phyloP scores from a whole-genome alignment of 805 yeast genomes.

The Wickerhamiella galacta region DNA sequence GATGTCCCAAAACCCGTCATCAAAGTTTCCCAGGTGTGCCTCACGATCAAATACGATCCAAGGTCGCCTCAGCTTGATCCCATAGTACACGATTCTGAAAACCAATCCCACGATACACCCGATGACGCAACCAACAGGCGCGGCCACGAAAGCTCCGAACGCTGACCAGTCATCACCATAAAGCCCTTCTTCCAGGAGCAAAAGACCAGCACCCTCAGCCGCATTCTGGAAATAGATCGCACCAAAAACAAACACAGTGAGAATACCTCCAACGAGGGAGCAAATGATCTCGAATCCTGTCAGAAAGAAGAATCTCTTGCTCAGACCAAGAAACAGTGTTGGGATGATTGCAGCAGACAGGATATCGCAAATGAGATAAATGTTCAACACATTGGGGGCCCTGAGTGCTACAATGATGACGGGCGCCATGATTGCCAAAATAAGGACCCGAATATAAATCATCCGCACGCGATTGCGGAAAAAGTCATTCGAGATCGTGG shows the following conservation, averaged over 20 bases:
- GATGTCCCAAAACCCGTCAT: slow-evolving; percentile 7
- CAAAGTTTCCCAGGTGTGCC: slow-evolving; percentile 1
- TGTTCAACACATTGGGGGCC: slow-evolving; percentile 70
- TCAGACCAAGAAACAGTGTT: slow-evolving; percentile 61
- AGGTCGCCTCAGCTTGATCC: slow-evolving; percentile 6
- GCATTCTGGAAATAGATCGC: slow-evolving; percentile 53
- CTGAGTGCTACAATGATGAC: slow-evolving; percentile 68
- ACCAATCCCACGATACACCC: slow-evolving; percentile 37
- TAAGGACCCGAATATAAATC: slow-evolving; percentile 50
- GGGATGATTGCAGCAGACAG: slow-evolving; percentile 81
- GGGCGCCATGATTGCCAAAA: slow-evolving; percentile 68
- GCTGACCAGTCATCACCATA: slow-evolving; percentile 80
- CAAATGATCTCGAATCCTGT: slow-evolving; percentile 66
- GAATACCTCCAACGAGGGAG: slow-evolving; percentile 70
- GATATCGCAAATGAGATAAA: slow-evolving; percentile 80
- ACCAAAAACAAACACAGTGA: slow-evolving; percentile 73
- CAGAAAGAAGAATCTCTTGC: slow-evolving; percentile 47
- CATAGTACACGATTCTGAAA: slow-evolving; percentile 12
- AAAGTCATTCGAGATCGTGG: slow-evolving; percentile 76
- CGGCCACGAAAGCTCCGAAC: slow-evolving; percentile 82
- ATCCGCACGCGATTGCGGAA: slow-evolving; percentile 66
- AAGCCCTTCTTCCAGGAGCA: slow-evolving; percentile 47
- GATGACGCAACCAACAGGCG: slow-evolving; percentile 64
- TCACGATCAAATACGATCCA: slow-evolving; percentile 25
- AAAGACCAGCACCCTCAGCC: slow-evolving; percentile 55